Conservation (phyloP, 225 moss, liverwort and hornwort genomes). For the Anthoceros angustus region DNA sequence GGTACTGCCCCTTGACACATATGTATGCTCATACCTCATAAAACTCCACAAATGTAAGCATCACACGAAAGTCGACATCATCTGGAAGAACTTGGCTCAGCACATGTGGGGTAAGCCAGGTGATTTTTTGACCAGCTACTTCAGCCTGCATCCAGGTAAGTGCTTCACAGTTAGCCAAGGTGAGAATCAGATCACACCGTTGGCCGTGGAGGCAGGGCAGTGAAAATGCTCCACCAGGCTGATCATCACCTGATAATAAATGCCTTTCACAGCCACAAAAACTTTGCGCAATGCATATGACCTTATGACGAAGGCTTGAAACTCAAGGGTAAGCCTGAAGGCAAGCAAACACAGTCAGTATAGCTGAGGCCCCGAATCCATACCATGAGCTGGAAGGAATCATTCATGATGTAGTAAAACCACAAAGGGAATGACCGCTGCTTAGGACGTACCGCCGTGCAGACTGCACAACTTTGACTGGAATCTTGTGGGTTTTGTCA, state of each 20-base stretch:
- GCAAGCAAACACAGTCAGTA: neutral
- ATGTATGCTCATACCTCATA: constrained; percentile 27
- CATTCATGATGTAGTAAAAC: neutral
- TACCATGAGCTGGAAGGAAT: neutral
- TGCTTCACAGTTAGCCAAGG: neutral
- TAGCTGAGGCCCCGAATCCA: neutral
- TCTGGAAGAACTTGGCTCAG: constrained; percentile 70
- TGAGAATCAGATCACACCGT: neutral
- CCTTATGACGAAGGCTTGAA: constrained; percentile 68
- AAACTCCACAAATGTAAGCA: constrained; percentile 86
- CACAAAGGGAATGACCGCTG: neutral
- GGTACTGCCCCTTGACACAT: neutral
- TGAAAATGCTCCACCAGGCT: neutral
- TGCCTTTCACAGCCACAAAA: constrained; percentile 83
- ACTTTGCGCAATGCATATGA: constrained; percentile 58
- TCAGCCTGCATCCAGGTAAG: constrained; percentile 22
- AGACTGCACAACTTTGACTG: constrained; percentile 41
- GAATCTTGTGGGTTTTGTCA: constrained; percentile 59
- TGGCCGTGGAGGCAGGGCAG: neutral
- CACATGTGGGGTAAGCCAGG: constrained; percentile 80
- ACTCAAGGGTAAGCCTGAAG: constrained; percentile 44
- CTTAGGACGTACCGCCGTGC: constrained; percentile 26
- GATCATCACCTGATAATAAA: constrained; percentile 57
- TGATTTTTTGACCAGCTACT: constrained; percentile 64
- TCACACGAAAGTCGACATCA: constrained; percentile 92